Evolutionary conservation across 2,329 filamentous ascomycete species (phyloP), one percentile per base, ranked within the genome.

Genomic region (Botrytis cinerea): DNA sequence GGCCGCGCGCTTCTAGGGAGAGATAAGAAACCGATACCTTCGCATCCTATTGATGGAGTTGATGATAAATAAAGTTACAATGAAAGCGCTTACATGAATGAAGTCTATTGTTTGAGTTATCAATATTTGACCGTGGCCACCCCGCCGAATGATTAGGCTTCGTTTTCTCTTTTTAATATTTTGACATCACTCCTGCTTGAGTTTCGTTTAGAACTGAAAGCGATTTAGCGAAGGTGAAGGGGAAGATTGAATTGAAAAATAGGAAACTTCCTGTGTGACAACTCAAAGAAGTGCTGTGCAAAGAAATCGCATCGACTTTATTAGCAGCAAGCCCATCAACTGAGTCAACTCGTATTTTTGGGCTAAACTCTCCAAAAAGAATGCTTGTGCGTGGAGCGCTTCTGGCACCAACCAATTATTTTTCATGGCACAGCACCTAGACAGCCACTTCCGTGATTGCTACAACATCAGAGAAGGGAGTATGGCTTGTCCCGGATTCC

Each of bases 1-100:
- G 70, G 45, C 57, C 70, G 70, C 70, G 70, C 70, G 70, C 70
- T 71, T 71, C 60, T 20, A 71, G 60, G 20, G 43, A 63, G 28
- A 64, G 45, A 64, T 43, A 40, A 46, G 22, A 25, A 43, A 54
- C 6, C 51, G 59, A 28, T 57, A 70, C n/a, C 35, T 45, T 45
- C 48, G 59, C 51, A 45, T 4, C 18, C 40, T 16, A 18, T 61
- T 43, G 69, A 54, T 38, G 45, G 35, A 54, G 63, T 64, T 38
- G 45, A 54, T 45, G 54, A n/a, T 16, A 32, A 25, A 28, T 28
- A 57, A 57, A 57, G 14, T 57, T 57, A 14, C 28, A 57, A 28
- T 57, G 51, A 57, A 28, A 57, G 51, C 51, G 51, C 51, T 57
- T 57, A 57, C 51, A 57, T 32, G n/a, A 57, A 28, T 51, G 57